Evolutionary conservation across 1,139 yeast genomes (phyloP).

Genomic region (Diutina scorzettiae): DNA sequence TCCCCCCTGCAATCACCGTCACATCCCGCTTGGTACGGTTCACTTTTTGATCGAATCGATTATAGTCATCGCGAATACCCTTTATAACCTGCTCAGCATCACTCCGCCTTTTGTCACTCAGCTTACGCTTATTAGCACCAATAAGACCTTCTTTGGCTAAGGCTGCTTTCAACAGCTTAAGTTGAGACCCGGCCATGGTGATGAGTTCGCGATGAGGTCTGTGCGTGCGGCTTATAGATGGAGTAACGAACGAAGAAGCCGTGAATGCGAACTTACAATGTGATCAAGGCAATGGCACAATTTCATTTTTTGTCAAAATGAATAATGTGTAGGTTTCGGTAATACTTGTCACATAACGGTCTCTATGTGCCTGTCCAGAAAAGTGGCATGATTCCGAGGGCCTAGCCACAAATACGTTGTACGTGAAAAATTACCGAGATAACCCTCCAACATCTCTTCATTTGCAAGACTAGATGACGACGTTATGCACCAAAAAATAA

Average conservation of each 20-base stretch:
- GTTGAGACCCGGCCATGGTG: constrained; percentile 83
- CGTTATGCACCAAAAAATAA: too few relatives aligned
- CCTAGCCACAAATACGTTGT: too few relatives aligned
- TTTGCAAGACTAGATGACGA: too few relatives aligned
- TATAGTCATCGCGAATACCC: constrained; percentile 69
- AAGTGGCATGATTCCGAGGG: too few relatives aligned
- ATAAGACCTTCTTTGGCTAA: constrained; percentile 68
- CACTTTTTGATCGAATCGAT: constrained; percentile 75
- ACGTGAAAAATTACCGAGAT: too few relatives aligned
- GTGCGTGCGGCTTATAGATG: background rate
- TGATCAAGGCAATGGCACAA: too few relatives aligned
- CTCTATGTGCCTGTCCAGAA: too few relatives aligned
- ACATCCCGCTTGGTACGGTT: constrained; percentile 61
- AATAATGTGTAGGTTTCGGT: too few relatives aligned
- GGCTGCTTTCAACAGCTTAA: constrained; percentile 70
- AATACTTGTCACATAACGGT: too few relatives aligned
- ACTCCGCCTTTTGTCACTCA: constrained; percentile 40
- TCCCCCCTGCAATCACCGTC: constrained; percentile 40
- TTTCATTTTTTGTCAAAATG: too few relatives aligned
- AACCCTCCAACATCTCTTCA: too few relatives aligned
- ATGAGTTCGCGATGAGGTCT: background rate
- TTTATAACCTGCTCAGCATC: constrained; percentile 32
- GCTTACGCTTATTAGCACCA: constrained; percentile 59
- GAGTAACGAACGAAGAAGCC: background rate
- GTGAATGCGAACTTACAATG: too few relatives aligned